phyloP scores from a whole-genome alignment of 768 basidiomycete species.

The Mycena sanguinolenta region DNA sequence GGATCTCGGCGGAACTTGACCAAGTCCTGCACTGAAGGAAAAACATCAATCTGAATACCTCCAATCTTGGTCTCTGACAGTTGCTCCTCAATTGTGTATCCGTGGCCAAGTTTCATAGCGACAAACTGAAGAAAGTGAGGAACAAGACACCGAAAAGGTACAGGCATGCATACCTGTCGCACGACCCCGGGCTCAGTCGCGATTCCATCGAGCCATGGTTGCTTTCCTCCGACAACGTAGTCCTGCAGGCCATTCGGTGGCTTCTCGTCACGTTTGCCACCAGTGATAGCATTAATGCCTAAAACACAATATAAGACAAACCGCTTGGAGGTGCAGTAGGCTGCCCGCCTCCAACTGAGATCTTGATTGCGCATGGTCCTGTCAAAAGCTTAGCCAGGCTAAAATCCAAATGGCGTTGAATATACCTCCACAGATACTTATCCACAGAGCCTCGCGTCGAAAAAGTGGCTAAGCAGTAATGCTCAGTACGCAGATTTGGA shows the following conservation, averaged over 20 bases:
- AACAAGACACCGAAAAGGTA: neutral
- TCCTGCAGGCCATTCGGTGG: constrained; percentile 12
- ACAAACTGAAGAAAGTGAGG: neutral
- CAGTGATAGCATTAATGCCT: constrained; percentile 12
- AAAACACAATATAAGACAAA: neutral
- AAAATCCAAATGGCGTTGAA: neutral
- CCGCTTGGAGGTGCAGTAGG: neutral
- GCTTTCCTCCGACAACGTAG: constrained; percentile 12
- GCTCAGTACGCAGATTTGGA: neutral
- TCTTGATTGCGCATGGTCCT: neutral
- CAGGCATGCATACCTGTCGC: neutral
- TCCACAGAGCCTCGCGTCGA: constrained; percentile 13
- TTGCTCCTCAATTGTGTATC: constrained; percentile 13
- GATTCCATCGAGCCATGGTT: constrained; percentile 12
- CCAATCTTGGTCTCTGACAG: constrained; percentile 1
- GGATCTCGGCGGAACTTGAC: neutral
- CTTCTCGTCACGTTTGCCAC: neutral
- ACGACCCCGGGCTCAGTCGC: constrained; percentile 1
- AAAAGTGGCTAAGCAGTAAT: neutral
- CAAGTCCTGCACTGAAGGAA: neutral
- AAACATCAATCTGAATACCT: constrained; percentile 13
- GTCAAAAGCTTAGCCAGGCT: neutral
- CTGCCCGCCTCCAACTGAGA: neutral
- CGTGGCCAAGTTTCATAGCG: constrained; percentile 8
- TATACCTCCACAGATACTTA: neutral